Conservation (phyloP, 2,329 filamentous ascomycete genomes). For the Trichocomaceae sp. region DNA sequence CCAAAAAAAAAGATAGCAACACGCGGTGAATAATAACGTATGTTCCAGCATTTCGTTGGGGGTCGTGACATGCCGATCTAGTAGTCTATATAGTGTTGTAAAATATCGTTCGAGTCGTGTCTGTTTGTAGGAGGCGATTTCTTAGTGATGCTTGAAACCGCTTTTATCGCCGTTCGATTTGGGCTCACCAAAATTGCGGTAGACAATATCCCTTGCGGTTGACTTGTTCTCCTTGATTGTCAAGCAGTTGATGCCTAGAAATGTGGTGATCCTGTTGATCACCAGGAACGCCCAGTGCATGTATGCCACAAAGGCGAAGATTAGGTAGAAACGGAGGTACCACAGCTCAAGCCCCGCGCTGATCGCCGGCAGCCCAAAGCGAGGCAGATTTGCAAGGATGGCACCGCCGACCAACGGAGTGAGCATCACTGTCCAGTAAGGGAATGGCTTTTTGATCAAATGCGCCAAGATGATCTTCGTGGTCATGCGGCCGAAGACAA, state of each 20-base stretch:
- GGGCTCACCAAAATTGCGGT: conserved; percentile 30
- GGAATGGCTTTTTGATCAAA: conserved; percentile 86
- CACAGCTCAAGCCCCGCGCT: conserved; percentile 61
- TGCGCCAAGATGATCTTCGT: conserved; percentile 99
- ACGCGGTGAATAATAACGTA: not conserved
- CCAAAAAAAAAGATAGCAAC: not conserved
- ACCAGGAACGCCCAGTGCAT: conserved; percentile 89
- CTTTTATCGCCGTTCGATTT: conserved; percentile 11
- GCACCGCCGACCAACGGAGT: conserved; percentile 81
- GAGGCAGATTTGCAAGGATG: conserved; percentile 72
- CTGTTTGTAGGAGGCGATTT: not conserved
- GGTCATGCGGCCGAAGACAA: conserved; percentile 96
- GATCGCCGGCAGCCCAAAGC: conserved; percentile 62
- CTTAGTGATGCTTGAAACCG: conserved; percentile 12
- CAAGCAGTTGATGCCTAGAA: conserved; percentile 87
- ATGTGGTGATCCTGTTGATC: conserved; percentile 83
- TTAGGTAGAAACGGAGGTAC: conserved; percentile 79
- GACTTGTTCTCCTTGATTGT: conserved; percentile 57
- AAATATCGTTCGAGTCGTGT: not conserved
- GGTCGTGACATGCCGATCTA: not conserved
- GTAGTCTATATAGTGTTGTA: not conserved
- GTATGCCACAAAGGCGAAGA: conserved; percentile 79
- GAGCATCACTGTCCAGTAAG: conserved; percentile 91
- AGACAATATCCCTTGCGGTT: conserved; percentile 29
- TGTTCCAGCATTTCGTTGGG: not conserved